phyloP scores from a whole-genome alignment of 352 stramenopile species.

The Phytophthora constricta region DNA sequence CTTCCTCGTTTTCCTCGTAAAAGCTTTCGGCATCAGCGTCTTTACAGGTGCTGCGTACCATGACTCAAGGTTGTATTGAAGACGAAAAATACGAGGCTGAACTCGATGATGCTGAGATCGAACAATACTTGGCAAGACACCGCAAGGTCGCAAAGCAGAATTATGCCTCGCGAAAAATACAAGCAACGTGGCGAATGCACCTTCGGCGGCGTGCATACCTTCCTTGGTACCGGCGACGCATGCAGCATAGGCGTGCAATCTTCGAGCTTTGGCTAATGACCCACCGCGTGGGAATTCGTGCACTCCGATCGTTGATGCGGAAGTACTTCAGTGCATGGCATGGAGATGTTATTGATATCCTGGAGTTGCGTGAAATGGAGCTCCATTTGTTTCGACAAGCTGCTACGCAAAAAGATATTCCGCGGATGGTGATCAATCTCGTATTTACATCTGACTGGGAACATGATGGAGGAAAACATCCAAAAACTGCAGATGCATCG shows the following conservation, averaged over 20 bases:
- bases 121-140: constrained; percentile 20
- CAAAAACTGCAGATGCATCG: constrained; percentile 17
- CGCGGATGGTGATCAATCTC: constrained; percentile 74
- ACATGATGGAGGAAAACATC: constrained; percentile 30
- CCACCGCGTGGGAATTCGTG: constrained; percentile 43
- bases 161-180: constrained; percentile 44
- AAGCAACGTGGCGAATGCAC: constrained; percentile 68
- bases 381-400: constrained; percentile 65
- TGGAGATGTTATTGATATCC: constrained; percentile 46
- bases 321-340: constrained; percentile 57
- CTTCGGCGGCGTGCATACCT: constrained; percentile 43
- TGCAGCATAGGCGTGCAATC: constrained; percentile 31
- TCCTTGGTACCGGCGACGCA: constrained; percentile 51
- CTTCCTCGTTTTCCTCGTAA: constrained; percentile 1
- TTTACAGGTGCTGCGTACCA: constrained; percentile 18
- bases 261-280: constrained; percentile 64
- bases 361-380: constrained; percentile 67
- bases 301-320: constrained; percentile 38
- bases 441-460: constrained; percentile 67
- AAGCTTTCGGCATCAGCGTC: constrained; percentile 24
- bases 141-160: constrained; percentile 30
- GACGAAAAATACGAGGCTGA: constrained; percentile 32
- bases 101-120: constrained; percentile 35
- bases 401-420: constrained; percentile 50
- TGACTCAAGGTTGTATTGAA: background rate